Conservation (phyloP, 2,329 filamentous ascomycete genomes). For the Lecanoromycetidae sp. region DNA sequence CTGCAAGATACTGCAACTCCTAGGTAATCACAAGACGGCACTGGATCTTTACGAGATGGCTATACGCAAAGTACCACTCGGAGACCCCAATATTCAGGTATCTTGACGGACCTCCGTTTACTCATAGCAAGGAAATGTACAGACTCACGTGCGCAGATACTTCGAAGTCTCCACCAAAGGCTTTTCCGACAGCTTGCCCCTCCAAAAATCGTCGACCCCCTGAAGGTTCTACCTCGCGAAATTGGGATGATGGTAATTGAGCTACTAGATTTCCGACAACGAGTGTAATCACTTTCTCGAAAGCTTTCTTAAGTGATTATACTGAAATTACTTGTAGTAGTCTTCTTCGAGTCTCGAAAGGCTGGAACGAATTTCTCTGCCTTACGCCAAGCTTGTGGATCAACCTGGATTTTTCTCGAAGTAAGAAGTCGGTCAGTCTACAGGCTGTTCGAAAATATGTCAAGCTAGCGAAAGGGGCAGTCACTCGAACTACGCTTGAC, state of each 20-base stretch:
- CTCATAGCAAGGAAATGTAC: not conserved
- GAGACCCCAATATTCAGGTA: slow-evolving; percentile 24
- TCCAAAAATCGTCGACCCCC: slow-evolving; percentile 22
- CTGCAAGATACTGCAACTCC: slow-evolving; percentile 34
- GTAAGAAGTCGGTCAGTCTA: slow-evolving; percentile 32
- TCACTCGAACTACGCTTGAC: slow-evolving; percentile 23
- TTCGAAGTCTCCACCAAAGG: slow-evolving; percentile 23
- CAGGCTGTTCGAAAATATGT: slow-evolving; percentile 27
- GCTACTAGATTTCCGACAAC: slow-evolving; percentile 21
- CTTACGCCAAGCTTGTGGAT: slow-evolving; percentile 39
- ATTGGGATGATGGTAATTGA: slow-evolving; percentile 24
- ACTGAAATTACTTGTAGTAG: slow-evolving; percentile 23
- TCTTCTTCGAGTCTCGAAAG: slow-evolving; percentile 43
- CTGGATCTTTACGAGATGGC: slow-evolving; percentile 46
- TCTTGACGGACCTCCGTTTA: not conserved
- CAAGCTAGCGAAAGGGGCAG: slow-evolving; percentile 25
- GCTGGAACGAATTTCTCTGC: slow-evolving; percentile 42
- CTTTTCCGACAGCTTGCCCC: slow-evolving; percentile 20
- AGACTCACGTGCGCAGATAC: slow-evolving; percentile 18
- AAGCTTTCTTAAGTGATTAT: not conserved
- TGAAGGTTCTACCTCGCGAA: slow-evolving; percentile 25
- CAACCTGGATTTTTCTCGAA: slow-evolving; percentile 40
- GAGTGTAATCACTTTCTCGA: slow-evolving; percentile 19
- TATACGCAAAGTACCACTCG: slow-evolving; percentile 39
- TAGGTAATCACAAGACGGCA: slow-evolving; percentile 41